These are phyloP conservation scores for Lignosus rhinocerotis DNA, from an alignment of 1,284 basidiomycete genomes.

Conservation along the genomic window DNA sequence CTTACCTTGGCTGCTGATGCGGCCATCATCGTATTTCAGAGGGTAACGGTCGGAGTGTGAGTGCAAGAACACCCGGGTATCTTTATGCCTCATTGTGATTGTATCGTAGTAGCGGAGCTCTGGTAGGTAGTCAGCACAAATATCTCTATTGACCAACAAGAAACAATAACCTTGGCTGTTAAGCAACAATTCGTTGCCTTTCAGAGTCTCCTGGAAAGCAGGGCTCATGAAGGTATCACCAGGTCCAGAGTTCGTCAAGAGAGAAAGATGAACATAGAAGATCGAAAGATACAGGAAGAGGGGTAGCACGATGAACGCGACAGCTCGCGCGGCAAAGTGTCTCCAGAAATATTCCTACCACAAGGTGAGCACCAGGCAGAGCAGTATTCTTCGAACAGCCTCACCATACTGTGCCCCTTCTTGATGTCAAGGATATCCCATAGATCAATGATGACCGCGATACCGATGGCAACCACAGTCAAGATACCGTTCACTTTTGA, in stretches of 20 bases:
- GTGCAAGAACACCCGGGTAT: constrained; percentile 91
- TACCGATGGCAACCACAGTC: constrained; percentile 87
- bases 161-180: constrained; percentile 77
- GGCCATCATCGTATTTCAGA: constrained; percentile 93
- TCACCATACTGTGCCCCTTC: constrained; percentile 82
- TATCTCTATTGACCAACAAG: background rate
- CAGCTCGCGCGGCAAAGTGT: constrained; percentile 86
- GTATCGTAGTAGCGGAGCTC: constrained; percentile 94
- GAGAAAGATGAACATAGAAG: constrained; percentile 95
- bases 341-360: constrained; percentile 83
- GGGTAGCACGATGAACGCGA: constrained; percentile 89
- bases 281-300: constrained; percentile 91
- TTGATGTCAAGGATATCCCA: constrained; percentile 94
- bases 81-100: constrained; percentile 87
- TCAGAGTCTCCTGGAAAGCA: constrained; percentile 94
- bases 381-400: constrained; percentile 26
- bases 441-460: constrained; percentile 90
- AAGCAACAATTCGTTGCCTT: constrained; percentile 89
- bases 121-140: constrained; percentile 33
- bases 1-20: constrained; percentile 89
- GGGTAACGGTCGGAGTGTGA: constrained; percentile 92
- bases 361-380: background rate
- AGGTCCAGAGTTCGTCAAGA: constrained; percentile 88
- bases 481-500: constrained; percentile 99
- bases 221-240: constrained; percentile 98